These are phyloP conservation scores for Aspergillus nidulans DNA, from an alignment of 495 filamentous ascomycete genomes.

Conservation along the genomic window DNA sequence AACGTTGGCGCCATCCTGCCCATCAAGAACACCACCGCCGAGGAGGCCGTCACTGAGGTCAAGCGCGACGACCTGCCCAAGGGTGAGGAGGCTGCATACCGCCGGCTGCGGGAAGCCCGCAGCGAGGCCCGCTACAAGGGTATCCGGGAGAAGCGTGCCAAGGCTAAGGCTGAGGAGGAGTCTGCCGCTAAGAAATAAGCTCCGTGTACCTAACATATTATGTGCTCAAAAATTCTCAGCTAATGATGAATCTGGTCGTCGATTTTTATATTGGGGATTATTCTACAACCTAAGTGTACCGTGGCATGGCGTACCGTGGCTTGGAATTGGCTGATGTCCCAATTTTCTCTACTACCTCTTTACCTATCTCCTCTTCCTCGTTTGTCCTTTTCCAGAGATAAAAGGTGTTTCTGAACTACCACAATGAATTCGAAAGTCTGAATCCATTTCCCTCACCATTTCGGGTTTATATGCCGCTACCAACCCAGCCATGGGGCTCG, in stretches of 20 bases:
- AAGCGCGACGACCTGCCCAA: constrained; percentile 73
- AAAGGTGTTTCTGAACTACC: constrained; percentile 34
- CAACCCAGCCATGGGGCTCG: neutral
- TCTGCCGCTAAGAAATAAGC: constrained; percentile 87
- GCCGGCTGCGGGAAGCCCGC: constrained; percentile 77
- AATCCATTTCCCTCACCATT: neutral
- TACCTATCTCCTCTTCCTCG: constrained; percentile 24
- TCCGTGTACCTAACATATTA: constrained; percentile 19
- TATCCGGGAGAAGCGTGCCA: constrained; percentile 85
- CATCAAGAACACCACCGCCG: constrained; percentile 60
- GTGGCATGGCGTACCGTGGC: constrained; percentile 41
- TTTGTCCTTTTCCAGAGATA: constrained; percentile 32
- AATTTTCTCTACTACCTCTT: constrained; percentile 21
- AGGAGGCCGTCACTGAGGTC: constrained; percentile 66
- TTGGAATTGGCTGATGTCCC: constrained; percentile 33
- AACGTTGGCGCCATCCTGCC: constrained; percentile 58
- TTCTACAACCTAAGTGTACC: constrained; percentile 22
- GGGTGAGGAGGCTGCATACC: constrained; percentile 77
- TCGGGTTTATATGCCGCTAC: neutral
- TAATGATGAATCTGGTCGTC: constrained; percentile 44
- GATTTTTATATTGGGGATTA: constrained; percentile 40
- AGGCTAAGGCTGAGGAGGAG: constrained; percentile 88
- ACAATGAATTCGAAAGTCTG: constrained; percentile 40
- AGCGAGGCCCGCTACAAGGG: constrained; percentile 77
- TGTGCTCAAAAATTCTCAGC: constrained; percentile 27